These are phyloP conservation scores for Leucaena leucocephala DNA, from an alignment of 306 rosid genomes.

Conservation along the genomic window DNA sequence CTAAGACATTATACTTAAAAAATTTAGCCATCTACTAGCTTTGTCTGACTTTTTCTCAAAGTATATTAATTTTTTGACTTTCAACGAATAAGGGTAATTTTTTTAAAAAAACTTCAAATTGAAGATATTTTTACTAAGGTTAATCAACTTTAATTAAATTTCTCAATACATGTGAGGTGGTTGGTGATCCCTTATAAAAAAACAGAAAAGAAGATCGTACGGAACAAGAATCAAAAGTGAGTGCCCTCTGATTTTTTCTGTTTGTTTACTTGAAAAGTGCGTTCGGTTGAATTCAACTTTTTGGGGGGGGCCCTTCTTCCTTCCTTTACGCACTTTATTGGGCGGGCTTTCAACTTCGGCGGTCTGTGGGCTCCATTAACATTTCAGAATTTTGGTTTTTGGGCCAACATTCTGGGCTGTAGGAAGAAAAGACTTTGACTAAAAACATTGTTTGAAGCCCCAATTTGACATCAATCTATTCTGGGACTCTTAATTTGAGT, in stretches of 20 bases:
- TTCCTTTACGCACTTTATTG: neutral
- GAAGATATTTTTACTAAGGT: no score
- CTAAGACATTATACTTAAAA: no score
- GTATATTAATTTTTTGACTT: no score
- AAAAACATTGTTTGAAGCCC: neutral
- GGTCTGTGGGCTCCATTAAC: neutral
- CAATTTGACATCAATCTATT: neutral
- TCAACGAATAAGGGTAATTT: neutral
- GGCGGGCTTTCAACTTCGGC: neutral
- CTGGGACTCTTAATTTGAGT: neutral
- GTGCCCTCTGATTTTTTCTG: no score
- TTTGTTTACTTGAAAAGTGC: neutral
- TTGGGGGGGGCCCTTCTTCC: neutral
- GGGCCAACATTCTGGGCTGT: neutral
- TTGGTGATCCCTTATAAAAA: no score
- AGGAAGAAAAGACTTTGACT: neutral
- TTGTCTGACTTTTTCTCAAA: no score
- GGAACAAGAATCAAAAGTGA: neutral
- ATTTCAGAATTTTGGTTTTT: neutral
- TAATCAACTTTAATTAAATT: neutral
- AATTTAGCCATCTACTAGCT: no score
- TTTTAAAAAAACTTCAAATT: no score
- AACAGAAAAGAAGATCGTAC: neutral
- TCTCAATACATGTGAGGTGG: neutral
- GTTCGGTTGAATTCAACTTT: no score